Base-by-base conservation (phyloP, 2,329 filamentous ascomycete species). In the Claviceps purpurea region DNA sequence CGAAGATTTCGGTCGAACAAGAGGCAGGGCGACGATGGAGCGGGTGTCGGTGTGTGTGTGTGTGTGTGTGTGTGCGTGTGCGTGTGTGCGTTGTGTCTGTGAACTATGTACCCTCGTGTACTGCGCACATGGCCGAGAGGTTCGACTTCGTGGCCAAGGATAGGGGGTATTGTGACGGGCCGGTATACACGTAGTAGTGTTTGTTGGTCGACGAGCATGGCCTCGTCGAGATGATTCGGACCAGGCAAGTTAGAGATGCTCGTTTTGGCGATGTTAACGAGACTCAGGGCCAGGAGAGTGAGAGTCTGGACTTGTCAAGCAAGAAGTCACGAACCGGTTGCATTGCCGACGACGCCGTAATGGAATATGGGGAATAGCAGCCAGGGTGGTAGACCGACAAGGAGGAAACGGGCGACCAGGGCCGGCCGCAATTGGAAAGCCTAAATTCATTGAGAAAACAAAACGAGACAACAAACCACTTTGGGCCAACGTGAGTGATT, bases 391-490 rank as follows among this genome's bases (percentile, higher is more conserved):
- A 50, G 40, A 22, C 40, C n/a, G 26, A 39, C 20, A 13, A 24
- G 38, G 20, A 47, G 47, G 42, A 16, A 30, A 41, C 20, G 18
- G 16, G 14, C 5, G 24, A 34, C 30, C 30, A 34, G 30, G 30
- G 30, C 30, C 30, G 30, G 30, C 10, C 30, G 30, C 30, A 34
- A 34, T 34, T 34, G 20, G n/a, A 47, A 51, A 40, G 26, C 6
- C 38, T 41, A 50, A 52, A 42, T 47, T 22, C 7, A 46, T 44
- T 14, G 54, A 55, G 56, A 48, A 50, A 57, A 57, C 51, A 57
- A 55, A 41, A 52, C 48, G 54, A 54, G 47, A 53, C 46, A 51
- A 52, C 50, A 52, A 52, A 47, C 11, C 10, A 42, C 49, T 34
- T 44, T 44, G 54, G 49, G 52, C 52, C 20, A 34, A 30, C n/a